Conservation (phyloP, 768 basidiomycete species). For the Ramaria rubella region DNA sequence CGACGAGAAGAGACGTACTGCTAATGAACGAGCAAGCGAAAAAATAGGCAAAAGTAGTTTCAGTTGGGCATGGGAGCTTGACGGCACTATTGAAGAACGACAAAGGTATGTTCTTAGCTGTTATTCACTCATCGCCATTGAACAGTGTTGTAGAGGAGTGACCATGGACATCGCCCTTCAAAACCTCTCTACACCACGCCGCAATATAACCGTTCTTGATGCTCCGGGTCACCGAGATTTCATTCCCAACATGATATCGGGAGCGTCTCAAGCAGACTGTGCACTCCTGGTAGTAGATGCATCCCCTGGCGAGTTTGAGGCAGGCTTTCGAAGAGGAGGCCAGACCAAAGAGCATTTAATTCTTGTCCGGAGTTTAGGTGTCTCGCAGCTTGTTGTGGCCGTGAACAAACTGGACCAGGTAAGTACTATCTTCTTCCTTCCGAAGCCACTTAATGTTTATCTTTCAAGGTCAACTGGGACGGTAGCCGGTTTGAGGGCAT, state of each 20-base stretch:
- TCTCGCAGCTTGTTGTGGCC: constrained; percentile 84
- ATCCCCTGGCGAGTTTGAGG: constrained; percentile 87
- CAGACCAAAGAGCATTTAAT: constrained; percentile 94
- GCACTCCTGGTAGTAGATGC: constrained; percentile 92
- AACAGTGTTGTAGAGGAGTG: constrained; percentile 67
- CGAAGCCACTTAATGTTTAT: background rate
- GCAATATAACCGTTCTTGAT: constrained; percentile 88
- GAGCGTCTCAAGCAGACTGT: constrained; percentile 94
- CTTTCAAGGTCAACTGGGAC: constrained; percentile 76
- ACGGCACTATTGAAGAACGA: constrained; percentile 88
- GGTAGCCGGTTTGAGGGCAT: constrained; percentile 83
- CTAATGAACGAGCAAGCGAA: constrained; percentile 84
- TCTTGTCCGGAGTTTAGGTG: constrained; percentile 87
- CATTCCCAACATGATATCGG: constrained; percentile 99
- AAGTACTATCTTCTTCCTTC: background rate
- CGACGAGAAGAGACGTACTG: constrained; percentile 74
- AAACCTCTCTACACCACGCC: constrained; percentile 62
- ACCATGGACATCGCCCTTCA: constrained; percentile 96
- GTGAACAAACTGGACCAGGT: constrained; percentile 95
- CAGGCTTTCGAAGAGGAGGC: constrained; percentile 89
- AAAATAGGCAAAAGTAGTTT: constrained; percentile 93
- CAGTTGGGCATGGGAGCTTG: constrained; percentile 97
- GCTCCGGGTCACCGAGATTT: constrained; percentile 98
- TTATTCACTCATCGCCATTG: constrained; percentile 8
- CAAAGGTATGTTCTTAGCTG: constrained; percentile 55